Evolutionary conservation across 495 filamentous ascomycete species (phyloP), one percentile per base, ranked within the genome.

Genomic region (Xylaria bambusicola): DNA sequence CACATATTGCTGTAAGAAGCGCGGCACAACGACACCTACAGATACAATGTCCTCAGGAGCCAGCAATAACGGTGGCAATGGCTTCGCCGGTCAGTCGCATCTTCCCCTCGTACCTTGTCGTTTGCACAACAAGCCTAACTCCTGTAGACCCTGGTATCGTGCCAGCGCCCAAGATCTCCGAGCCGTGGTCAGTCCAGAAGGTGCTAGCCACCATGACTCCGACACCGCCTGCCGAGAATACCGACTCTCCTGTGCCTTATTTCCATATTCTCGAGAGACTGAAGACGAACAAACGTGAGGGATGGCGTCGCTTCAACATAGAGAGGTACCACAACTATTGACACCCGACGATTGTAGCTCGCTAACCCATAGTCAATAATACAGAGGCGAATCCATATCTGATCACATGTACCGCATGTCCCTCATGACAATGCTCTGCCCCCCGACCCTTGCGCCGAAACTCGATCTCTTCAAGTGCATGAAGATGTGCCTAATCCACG

Each of bases 321-420:
- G 66, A 83, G 40, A 66, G 82, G 80, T 81, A 66, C 23, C 18
- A 55, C 75, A 74, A 8, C n/a, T 8, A 0, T 33, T 33, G 15
- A 2, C 15, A 7, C 40, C 31, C 6, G 21, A 26, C 36, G 15
- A 52, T 51, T n/a, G n/a, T n/a, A n/a, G 29, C 38, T 13, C 27
- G 2, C 8, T 18, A 4, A 4, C 26, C 17, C 1, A 29, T 21
- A 15, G 8, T 8, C 8, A 53, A 21, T 20, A 26, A 13, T 27
- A 13, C 48, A 76, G 73, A 21, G 80, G 80, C 60, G 94, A 98
- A 74, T 94, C 90, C 0, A 97, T 98, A 72, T 83, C 91, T 24
- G 94, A 98, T 75, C 94, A 98, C 79, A 98, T 98, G 94, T 98
- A 98, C 75, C 91, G 94, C 69, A 98, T 98, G 94, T 91, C 93